Conservation (phyloP, 108 stramenopile species). For the Poteriospumella lacustris region DNA sequence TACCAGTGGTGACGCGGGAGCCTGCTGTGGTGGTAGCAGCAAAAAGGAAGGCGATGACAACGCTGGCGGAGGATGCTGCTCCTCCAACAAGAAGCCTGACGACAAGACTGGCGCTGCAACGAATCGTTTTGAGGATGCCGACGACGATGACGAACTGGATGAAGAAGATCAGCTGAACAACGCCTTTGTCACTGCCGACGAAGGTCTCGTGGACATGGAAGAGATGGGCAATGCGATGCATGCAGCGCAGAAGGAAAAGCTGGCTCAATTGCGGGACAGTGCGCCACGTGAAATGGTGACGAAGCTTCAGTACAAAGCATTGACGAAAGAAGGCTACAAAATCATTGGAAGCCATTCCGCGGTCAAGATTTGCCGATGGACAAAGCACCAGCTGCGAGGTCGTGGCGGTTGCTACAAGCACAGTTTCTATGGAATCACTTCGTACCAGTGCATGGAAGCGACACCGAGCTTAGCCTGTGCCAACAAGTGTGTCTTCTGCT, state of each 20-base stretch:
- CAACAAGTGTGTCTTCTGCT: slow-evolving; percentile 97
- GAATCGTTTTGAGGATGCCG: not conserved
- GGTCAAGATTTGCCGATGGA: slow-evolving; percentile 95
- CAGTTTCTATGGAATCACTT: slow-evolving; percentile 89
- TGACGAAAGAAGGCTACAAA: slow-evolving; percentile 92
- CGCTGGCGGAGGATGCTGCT: not conserved
- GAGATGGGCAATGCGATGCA: slow-evolving; percentile 71
- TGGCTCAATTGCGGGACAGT: slow-evolving; percentile 14
- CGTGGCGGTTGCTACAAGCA: slow-evolving; percentile 95
- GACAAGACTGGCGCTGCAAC: not conserved
- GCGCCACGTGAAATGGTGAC: slow-evolving; percentile 76
- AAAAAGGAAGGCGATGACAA: slow-evolving; percentile 22
- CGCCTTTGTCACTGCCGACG: not conserved
- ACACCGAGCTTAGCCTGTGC: slow-evolving; percentile 81
- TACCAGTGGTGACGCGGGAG: not conserved
- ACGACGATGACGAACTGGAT: slow-evolving; percentile 45
- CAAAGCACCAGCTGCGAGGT: slow-evolving; percentile 89
- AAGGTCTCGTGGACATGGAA: slow-evolving; percentile 77
- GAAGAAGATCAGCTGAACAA: slow-evolving; percentile 44
- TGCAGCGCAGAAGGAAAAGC: slow-evolving; percentile 32
- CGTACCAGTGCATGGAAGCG: slow-evolving; percentile 95
- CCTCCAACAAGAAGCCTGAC: not conserved
- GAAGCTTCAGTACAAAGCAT: slow-evolving; percentile 70
- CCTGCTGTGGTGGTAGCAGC: not conserved
- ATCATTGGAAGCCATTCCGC: slow-evolving; percentile 89